These are phyloP conservation scores for Pyrus hybrid DNA, from an alignment of 331 rosid species.

Conservation along the genomic window DNA sequence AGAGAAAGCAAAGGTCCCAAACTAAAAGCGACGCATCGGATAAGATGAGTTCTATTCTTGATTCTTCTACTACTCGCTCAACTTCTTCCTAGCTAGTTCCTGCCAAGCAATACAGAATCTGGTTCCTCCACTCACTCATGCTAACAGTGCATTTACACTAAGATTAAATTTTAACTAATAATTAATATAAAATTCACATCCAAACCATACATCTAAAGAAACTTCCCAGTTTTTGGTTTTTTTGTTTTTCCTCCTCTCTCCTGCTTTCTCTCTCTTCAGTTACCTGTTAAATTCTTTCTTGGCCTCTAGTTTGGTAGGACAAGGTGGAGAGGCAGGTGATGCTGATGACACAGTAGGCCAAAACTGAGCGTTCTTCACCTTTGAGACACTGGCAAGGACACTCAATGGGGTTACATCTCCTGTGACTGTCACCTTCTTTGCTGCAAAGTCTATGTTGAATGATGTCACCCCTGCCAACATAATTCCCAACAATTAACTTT, in stretches of 20 bases:
- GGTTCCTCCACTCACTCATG: constrained; percentile 5
- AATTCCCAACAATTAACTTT: background rate
- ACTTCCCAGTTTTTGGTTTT: background rate
- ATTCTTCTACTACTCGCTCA: background rate
- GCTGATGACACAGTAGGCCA: constrained; percentile 37
- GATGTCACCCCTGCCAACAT: constrained; percentile 67
- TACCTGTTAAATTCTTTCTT: constrained; percentile 8
- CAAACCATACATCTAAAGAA: background rate
- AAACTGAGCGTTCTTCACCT: constrained; percentile 86
- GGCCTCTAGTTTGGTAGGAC: constrained; percentile 25
- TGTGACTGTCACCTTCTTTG: constrained; percentile 86
- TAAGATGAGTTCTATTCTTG: background rate
- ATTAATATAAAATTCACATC: constrained; percentile 7
- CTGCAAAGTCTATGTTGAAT: constrained; percentile 74
- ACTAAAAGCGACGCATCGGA: constrained; percentile 1
- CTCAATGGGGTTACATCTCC: constrained; percentile 73
- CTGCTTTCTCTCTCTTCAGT: background rate
- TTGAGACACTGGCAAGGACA: constrained; percentile 73
- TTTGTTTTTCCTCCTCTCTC: background rate
- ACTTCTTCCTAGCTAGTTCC: constrained; percentile 5
- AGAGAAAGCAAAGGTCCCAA: background rate
- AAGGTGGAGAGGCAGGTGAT: constrained; percentile 15
- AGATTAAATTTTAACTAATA: background rate
- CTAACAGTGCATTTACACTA: constrained; percentile 14
- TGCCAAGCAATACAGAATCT: constrained; percentile 1